Conservation (phyloP, 768 basidiomycete genomes). For the Leccinum subgranulosum region DNA sequence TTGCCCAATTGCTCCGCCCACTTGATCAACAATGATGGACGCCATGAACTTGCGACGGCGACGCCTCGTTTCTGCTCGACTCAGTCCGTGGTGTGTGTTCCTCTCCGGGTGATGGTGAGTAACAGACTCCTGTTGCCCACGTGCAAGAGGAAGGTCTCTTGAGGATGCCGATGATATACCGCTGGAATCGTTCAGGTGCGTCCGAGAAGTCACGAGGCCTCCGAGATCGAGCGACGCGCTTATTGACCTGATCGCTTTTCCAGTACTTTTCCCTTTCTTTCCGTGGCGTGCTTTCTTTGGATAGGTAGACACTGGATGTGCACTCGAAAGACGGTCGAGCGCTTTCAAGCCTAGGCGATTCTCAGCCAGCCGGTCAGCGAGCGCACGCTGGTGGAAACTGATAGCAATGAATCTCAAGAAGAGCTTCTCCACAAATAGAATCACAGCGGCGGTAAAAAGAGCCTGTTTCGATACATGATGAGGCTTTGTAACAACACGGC, state of each 20-base stretch:
- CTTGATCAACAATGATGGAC: conserved; percentile 68
- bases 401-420: conserved; percentile 76
- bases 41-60: conserved; percentile 52
- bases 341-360: conserved; percentile 69
- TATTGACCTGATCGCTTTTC: conserved; percentile 35
- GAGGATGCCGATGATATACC: conserved; percentile 5
- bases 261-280: conserved; percentile 50
- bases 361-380: conserved; percentile 69
- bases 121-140: conserved; percentile 15
- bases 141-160: background rate
- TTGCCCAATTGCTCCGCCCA: conserved; percentile 61
- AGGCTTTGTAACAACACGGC: conserved; percentile 1
- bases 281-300: conserved; percentile 38
- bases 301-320: conserved; percentile 39
- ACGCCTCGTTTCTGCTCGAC: conserved; percentile 35
- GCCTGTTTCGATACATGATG: conserved; percentile 31
- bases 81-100: conserved; percentile 12
- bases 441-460: conserved; percentile 41
- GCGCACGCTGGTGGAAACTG: conserved; percentile 74
- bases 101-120: conserved; percentile 7
- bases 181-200: conserved; percentile 14
- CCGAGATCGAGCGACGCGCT: conserved; percentile 38
- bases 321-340: conserved; percentile 69
- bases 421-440: conserved; percentile 53
- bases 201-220: conserved; percentile 10